Percentiles rank a stretch among this genome's conserved stretches.
Evolutionary conservation across 805 yeast species (phyloP).

Genomic region (Metschnikowia cubensis): DNA sequence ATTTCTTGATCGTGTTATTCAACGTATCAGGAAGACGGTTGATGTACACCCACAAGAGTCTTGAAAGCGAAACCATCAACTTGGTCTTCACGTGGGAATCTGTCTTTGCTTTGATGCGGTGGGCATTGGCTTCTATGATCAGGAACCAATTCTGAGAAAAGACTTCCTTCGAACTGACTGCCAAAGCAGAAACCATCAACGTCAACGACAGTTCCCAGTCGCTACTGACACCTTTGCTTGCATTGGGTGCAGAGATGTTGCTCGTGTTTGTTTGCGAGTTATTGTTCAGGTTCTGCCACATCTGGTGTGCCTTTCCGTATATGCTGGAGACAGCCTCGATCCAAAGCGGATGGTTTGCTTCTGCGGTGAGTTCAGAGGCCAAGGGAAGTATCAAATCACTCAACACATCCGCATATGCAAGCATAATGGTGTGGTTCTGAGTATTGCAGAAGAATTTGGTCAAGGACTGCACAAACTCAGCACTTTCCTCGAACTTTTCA

Average conservation of each 20-base stretch:
- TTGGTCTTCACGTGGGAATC: constrained; percentile 49
- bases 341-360: constrained; percentile 96
- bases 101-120: constrained; percentile 60
- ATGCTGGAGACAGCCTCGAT: constrained; percentile 69
- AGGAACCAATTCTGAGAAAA: constrained; percentile 71
- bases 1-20: constrained; percentile 77
- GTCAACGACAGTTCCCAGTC: constrained; percentile 69
- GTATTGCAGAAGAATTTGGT: constrained; percentile 76
- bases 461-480: constrained; percentile 81
- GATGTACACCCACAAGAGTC: constrained; percentile 86
- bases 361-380: constrained; percentile 86
- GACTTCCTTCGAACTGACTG: constrained; percentile 75
- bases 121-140: constrained; percentile 59
- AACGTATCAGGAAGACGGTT: constrained; percentile 84
- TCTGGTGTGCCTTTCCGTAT: constrained; percentile 46
- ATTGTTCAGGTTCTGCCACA: constrained; percentile 28
- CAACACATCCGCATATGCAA: constrained; percentile 83
- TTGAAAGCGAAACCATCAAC: constrained; percentile 59
- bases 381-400: constrained; percentile 72
- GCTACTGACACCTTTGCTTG: constrained; percentile 11
- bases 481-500: constrained; percentile 88
- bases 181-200: constrained; percentile 65
- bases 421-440: constrained; percentile 58
- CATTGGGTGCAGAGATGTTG: constrained; percentile 2
- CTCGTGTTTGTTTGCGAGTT: constrained; percentile 2